Conservation (phyloP, 2,329 filamentous ascomycete genomes). For the Talaromyces rugulosus region DNA sequence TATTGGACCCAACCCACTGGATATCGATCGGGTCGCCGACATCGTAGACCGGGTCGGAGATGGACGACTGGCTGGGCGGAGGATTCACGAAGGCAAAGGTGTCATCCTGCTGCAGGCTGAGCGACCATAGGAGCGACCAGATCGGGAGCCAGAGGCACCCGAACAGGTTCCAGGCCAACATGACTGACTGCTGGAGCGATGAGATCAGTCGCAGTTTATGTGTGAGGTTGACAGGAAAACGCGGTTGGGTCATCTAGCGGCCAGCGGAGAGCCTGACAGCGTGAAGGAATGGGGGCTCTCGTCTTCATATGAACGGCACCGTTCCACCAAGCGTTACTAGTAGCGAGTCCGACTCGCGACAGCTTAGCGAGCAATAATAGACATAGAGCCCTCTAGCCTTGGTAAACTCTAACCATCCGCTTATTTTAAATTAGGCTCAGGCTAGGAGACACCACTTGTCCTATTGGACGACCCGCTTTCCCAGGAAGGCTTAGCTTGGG, state of each 20-base stretch:
- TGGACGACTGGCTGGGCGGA: background rate
- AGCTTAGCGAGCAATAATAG: background rate
- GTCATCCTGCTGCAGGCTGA: constrained; percentile 1
- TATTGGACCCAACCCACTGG: constrained; percentile 8
- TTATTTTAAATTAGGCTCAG: background rate
- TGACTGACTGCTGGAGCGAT: background rate
- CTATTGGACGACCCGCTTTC: background rate
- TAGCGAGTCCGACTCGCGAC: background rate
- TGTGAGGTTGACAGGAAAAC: background rate
- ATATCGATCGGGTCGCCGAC: constrained; percentile 8
- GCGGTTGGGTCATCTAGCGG: background rate
- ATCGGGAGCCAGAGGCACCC: constrained; percentile 5
- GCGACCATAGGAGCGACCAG: constrained; percentile 12
- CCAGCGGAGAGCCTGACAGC: background rate
- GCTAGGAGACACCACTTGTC: background rate
- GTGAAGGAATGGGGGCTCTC: background rate
- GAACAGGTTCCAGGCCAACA: background rate
- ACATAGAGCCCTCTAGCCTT: no score
- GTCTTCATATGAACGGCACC: background rate
- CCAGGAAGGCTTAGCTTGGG: background rate
- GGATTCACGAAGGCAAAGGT: constrained; percentile 9
- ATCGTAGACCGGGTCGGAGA: constrained; percentile 3
- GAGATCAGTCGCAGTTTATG: background rate
- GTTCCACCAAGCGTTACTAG: no score
- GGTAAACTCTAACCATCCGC: no score